A percentile compares a stretch with the other conserved stretches of the same genome.
Conservation (phyloP, 768 basidiomycete genomes). For the Steccherinum ochraceum region DNA sequence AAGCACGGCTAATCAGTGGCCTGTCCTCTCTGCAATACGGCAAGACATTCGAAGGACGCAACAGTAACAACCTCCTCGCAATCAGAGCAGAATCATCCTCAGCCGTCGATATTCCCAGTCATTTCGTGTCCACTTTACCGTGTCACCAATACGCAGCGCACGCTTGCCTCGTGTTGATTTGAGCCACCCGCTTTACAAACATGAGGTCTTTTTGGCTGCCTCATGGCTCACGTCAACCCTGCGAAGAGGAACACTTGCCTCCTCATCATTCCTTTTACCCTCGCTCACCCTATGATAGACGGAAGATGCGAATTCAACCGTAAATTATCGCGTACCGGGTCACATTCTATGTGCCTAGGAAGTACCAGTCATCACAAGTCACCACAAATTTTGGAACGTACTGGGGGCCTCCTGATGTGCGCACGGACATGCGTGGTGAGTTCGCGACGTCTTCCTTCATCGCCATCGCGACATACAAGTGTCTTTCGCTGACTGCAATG, state of each 20-base stretch:
- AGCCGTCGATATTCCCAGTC: no score
- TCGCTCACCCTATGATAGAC: background rate
- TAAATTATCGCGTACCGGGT: background rate
- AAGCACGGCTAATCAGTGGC: background rate
- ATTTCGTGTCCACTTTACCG: background rate
- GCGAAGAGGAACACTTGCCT: background rate
- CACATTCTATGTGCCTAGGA: background rate
- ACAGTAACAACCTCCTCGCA: no score
- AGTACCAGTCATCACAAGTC: background rate
- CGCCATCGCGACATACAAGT: no score
- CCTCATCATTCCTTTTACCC: background rate
- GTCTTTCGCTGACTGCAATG: no score
- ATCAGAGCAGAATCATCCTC: no score
- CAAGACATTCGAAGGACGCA: no score
- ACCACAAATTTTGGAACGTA: no score
- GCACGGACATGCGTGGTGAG: no score
- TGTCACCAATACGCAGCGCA: background rate
- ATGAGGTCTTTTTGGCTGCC: background rate
- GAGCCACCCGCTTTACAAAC: background rate
- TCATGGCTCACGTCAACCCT: background rate
- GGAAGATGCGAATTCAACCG: background rate
- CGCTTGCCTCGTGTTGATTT: background rate
- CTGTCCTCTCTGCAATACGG: background rate
- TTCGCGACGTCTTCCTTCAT: no score
- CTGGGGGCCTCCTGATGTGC: no score